phyloP scores from a whole-genome alignment of 2,329 filamentous ascomycete genomes.

The Aphanocladium album region DNA sequence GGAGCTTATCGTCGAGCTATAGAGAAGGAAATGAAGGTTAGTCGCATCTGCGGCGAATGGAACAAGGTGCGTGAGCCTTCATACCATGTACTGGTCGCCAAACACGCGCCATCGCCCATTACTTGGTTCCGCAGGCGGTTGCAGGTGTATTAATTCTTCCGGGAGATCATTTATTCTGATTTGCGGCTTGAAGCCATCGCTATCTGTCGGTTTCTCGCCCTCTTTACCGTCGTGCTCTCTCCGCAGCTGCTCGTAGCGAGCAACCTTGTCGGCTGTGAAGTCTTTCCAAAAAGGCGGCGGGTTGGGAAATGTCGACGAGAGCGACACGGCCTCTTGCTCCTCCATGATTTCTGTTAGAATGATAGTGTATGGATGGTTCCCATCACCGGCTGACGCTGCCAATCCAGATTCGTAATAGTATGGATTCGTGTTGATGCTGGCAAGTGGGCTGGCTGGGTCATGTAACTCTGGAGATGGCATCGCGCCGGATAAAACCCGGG shows the following conservation, averaged over 20 bases:
- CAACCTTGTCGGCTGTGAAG: slow-evolving; percentile 73
- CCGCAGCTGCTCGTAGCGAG: slow-evolving; percentile 45
- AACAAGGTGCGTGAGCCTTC: slow-evolving; percentile 3
- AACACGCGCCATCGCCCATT: slow-evolving; percentile 71
- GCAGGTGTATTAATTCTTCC: slow-evolving; percentile 66
- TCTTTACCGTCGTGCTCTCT: slow-evolving; percentile 31
- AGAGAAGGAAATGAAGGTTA: neutral
- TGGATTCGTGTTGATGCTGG: neutral
- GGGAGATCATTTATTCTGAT: slow-evolving; percentile 51
- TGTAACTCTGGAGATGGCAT: slow-evolving; percentile 10
- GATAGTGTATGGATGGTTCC: neutral
- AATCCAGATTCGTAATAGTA: neutral
- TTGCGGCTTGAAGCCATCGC: slow-evolving; percentile 25
- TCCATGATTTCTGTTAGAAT: slow-evolving; percentile 46
- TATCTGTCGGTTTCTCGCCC: slow-evolving; percentile 15
- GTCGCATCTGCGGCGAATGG: neutral
- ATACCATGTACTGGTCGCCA: slow-evolving; percentile 58
- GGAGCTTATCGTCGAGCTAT: slow-evolving; percentile 56
- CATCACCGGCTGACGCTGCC: neutral
- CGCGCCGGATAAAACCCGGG: slow-evolving; percentile 28
- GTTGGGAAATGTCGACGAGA: slow-evolving; percentile 69
- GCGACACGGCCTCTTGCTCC: slow-evolving; percentile 41
- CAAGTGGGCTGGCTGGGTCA: neutral
- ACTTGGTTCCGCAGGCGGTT: slow-evolving; percentile 72
- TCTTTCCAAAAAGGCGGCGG: slow-evolving; percentile 87